Conservation (phyloP, 129 eudicot species). For the Glebionis coronaria region DNA sequence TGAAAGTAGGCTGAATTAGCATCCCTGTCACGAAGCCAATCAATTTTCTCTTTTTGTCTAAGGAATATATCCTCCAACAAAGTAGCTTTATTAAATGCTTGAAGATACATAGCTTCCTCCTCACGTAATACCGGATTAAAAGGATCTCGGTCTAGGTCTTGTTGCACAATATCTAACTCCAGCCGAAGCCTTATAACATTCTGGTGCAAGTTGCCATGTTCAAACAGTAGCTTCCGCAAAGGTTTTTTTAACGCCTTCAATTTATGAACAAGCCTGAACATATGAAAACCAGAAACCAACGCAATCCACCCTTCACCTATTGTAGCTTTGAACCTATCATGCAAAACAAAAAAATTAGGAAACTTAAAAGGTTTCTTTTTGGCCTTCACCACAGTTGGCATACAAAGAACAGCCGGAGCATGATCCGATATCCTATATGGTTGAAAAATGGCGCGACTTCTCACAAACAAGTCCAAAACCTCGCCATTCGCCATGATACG, state of each 20-base stretch:
- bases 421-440: too few relatives aligned
- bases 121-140: background rate
- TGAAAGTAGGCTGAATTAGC: background rate
- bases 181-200: background rate
- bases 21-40: background rate
- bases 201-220: background rate
- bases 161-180: background rate
- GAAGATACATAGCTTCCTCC: too few relatives aligned
- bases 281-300: background rate
- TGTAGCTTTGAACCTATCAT: background rate
- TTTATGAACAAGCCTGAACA: background rate
- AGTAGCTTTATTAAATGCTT: background rate
- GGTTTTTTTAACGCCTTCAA: background rate
- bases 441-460: background rate
- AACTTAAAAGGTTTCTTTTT: background rate
- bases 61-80: background rate
- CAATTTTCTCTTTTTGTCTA: background rate
- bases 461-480: background rate
- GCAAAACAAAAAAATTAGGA: background rate
- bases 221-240: too few relatives aligned
- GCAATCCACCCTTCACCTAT: background rate
- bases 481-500: background rate
- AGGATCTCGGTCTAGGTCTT: background rate
- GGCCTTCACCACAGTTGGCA: background rate
- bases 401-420: background rate